These are phyloP conservation scores for Calocybe cyanea DNA, from an alignment of 768 basidiomycete species.

Conservation along the genomic window DNA sequence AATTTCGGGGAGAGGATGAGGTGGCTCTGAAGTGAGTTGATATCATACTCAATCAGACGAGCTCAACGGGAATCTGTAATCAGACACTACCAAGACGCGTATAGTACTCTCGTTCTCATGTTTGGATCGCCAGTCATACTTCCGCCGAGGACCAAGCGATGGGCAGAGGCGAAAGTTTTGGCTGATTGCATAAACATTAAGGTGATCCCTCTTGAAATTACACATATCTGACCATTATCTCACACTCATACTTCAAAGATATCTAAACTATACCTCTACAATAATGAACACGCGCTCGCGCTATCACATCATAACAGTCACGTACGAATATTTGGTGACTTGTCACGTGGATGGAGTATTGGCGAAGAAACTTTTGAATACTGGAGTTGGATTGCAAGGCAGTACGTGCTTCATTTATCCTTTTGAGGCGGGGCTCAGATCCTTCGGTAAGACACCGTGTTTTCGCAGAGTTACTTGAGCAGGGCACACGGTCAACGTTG, in stretches of 20 bases:
- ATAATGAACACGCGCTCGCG: slow-evolving; percentile 78
- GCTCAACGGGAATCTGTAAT: slow-evolving; percentile 11
- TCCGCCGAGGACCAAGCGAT: slow-evolving; percentile 91
- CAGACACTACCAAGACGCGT: slow-evolving; percentile 95
- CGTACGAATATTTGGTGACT: slow-evolving; percentile 78
- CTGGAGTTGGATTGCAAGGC: slow-evolving; percentile 95
- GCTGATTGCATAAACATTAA: slow-evolving; percentile 93
- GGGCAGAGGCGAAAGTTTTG: slow-evolving; percentile 97
- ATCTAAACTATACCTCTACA: slow-evolving; percentile 87
- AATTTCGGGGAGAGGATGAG: slow-evolving; percentile 90
- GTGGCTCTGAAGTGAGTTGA: slow-evolving; percentile 80
- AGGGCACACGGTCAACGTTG: slow-evolving; percentile 64
- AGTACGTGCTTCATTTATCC: slow-evolving; percentile 48
- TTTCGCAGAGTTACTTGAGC: slow-evolving; percentile 87
- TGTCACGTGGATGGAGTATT: slow-evolving; percentile 91
- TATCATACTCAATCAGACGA: slow-evolving; percentile 8
- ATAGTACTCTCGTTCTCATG: slow-evolving; percentile 79
- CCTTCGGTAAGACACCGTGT: slow-evolving; percentile 65
- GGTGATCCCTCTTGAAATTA: slow-evolving; percentile 36
- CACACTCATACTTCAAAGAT: slow-evolving; percentile 45
- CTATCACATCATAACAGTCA: slow-evolving; percentile 83
- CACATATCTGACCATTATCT: neutral
- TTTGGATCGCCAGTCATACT: slow-evolving; percentile 84
- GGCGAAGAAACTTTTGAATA: slow-evolving; percentile 96
- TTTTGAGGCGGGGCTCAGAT: neutral